Percentiles rank a stretch among this genome's conserved stretches.
Evolutionary conservation across 768 basidiomycete species (phyloP).

Genomic region (Rhodosporidiobolus sp.): DNA sequence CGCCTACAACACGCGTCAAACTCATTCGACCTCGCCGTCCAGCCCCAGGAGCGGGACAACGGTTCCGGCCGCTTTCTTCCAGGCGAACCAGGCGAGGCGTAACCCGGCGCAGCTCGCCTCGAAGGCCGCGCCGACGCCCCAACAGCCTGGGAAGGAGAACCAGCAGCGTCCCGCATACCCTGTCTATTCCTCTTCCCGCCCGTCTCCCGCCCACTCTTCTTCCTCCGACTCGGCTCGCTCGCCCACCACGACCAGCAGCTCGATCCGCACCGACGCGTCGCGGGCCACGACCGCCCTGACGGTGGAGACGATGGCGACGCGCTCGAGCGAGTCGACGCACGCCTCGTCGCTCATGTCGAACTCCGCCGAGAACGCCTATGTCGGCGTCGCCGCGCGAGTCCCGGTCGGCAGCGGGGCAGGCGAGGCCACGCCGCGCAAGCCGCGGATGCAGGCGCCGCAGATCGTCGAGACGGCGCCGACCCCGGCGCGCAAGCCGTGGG

Average conservation of each 20-base stretch:
- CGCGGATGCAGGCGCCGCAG: background rate
- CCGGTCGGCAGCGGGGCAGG: background rate
- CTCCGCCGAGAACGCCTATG: conserved; percentile 3
- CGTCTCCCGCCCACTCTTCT: conserved; percentile 8
- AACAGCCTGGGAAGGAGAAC: conserved; percentile 17
- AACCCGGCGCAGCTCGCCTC: background rate
- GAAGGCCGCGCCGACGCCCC: background rate
- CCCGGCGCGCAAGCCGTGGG: background rate
- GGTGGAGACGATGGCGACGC: conserved; percentile 34
- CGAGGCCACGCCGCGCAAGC: background rate
- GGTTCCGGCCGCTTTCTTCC: conserved; percentile 31
- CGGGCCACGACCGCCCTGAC: conserved; percentile 7
- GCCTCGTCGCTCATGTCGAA: conserved; percentile 5
- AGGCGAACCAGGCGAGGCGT: conserved; percentile 2
- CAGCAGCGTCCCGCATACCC: background rate
- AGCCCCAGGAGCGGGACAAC: background rate
- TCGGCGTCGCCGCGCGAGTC: conserved; percentile 2
- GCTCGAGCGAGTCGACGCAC: conserved; percentile 32
- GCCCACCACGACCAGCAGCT: background rate
- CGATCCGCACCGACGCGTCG: conserved; percentile 12
- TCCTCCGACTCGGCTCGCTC: background rate
- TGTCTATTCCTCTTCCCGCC: background rate
- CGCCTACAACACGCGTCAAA: background rate
- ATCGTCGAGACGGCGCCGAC: conserved; percentile 20
- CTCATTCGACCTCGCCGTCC: background rate